These are phyloP conservation scores for Alternaria angustiovoidea DNA, from an alignment of 2,329 filamentous ascomycete genomes.

Conservation along the genomic window DNA sequence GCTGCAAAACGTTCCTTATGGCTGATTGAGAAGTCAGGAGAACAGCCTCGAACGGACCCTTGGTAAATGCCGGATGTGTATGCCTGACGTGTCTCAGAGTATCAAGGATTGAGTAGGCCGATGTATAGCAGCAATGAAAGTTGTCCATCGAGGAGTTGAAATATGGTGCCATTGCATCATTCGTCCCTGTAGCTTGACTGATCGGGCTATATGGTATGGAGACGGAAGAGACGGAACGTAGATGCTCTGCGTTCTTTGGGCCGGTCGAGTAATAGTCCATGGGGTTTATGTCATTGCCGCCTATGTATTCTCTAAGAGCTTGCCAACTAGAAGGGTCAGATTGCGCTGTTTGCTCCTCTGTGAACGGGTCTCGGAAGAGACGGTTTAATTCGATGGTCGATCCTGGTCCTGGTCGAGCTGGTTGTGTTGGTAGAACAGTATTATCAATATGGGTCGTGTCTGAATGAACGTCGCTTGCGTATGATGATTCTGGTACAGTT, in stretches of 20 bases:
- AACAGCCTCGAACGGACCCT: slow-evolving; percentile 38
- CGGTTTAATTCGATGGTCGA: slow-evolving; percentile 33
- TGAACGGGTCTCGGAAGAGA: slow-evolving; percentile 39
- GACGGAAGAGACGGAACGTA: slow-evolving; percentile 9
- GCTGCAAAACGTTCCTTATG: slow-evolving; percentile 37
- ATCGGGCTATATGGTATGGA: slow-evolving; percentile 33
- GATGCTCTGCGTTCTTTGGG: background rate
- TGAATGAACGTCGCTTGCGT: slow-evolving; percentile 30
- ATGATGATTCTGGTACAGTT: slow-evolving; percentile 40
- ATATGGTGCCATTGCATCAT: slow-evolving; percentile 20
- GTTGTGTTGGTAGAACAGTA: slow-evolving; percentile 23
- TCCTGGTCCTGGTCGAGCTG: slow-evolving; percentile 23
- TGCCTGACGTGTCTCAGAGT: slow-evolving; percentile 36
- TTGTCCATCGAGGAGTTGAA: slow-evolving; percentile 30
- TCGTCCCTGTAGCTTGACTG: slow-evolving; percentile 13
- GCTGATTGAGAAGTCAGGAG: slow-evolving; percentile 13
- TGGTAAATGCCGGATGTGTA: slow-evolving; percentile 24
- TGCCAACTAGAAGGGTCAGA: slow-evolving; percentile 37
- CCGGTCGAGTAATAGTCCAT: slow-evolving; percentile 32
- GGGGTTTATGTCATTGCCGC: slow-evolving; percentile 32
- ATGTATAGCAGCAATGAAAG: slow-evolving; percentile 41
- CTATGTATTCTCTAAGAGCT: slow-evolving; percentile 37
- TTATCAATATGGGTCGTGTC: slow-evolving; percentile 37
- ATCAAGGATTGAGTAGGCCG: slow-evolving; percentile 43
- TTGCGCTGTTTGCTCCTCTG: slow-evolving; percentile 35